Evolutionary conservation across 257 asterid species (phyloP).

Genomic region (Eustoma russellianum): DNA sequence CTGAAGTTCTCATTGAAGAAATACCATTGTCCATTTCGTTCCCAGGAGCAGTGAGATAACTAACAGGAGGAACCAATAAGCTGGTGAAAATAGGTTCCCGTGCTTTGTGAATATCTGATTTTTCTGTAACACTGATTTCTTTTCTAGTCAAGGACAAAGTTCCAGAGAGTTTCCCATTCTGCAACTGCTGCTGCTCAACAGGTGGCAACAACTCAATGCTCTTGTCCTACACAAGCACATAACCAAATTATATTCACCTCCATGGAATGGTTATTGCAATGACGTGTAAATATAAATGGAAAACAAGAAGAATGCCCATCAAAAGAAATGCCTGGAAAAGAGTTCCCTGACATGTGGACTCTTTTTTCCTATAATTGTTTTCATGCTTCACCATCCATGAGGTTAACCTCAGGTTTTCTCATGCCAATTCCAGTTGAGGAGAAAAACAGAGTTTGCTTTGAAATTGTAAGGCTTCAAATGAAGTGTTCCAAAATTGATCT

Average conservation of each 20-base stretch:
- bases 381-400: no score
- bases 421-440: no score
- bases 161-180: constrained; percentile 52
- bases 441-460: no score
- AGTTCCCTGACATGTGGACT: no score
- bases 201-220: constrained; percentile 78
- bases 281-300: no score
- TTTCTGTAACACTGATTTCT: constrained; percentile 16
- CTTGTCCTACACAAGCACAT: constrained; percentile 41
- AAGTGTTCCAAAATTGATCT: no score
- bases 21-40: constrained; percentile 11
- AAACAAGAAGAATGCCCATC: no score
- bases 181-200: constrained; percentile 52
- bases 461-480: no score
- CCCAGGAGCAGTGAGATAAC: constrained; percentile 10
- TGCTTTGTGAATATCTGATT: constrained; percentile 22
- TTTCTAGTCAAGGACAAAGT: constrained; percentile 16
- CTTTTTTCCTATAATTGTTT: no score
- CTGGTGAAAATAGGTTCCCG: constrained; percentile 56
- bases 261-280: no score
- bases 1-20: constrained; percentile 13
- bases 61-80: constrained; percentile 29
- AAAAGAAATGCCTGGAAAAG: no score
- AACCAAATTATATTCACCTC: neutral
- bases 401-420: no score